Percentiles rank a stretch among this genome's conserved stretches.
Conservation (phyloP, 257 asterid species). For the Misopates orontium region DNA sequence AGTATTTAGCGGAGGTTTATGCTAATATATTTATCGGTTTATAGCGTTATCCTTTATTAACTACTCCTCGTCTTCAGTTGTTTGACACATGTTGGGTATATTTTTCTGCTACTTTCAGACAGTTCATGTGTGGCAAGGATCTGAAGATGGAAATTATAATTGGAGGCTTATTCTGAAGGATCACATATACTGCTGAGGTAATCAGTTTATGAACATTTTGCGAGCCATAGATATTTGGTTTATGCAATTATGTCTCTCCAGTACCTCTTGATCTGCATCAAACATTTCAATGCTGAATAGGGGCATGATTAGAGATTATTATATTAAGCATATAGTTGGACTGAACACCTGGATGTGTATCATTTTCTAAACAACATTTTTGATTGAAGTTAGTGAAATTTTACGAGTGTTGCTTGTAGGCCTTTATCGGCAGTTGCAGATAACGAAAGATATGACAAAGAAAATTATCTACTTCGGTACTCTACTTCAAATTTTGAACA, state of each 20-base stretch:
- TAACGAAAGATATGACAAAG: not conserved
- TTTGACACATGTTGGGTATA: constrained; percentile 13
- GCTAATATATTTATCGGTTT: constrained; percentile 1
- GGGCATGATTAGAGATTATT: no score
- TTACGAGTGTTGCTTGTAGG: constrained; percentile 1
- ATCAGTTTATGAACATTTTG: constrained; percentile 15
- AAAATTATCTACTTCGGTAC: not conserved
- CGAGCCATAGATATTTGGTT: not conserved
- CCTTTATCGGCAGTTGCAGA: not conserved
- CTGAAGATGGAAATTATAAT: constrained; percentile 70
- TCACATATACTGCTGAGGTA: constrained; percentile 96
- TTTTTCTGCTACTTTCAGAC: constrained; percentile 58
- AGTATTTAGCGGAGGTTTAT: not conserved
- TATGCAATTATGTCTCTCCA: constrained; percentile 16
- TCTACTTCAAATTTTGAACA: not conserved
- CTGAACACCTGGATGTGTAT: no score
- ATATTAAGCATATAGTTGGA: no score
- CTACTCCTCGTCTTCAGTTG: not conserved
- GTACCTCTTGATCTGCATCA: no score
- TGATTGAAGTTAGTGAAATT: not conserved
- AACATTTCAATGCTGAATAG: no score
- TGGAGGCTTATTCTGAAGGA: constrained; percentile 79
- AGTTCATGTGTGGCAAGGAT: constrained; percentile 88
- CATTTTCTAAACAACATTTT: constrained; percentile 3
- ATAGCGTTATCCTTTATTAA: not conserved